These are phyloP conservation scores for Neofusicoccum sp. DNA, from an alignment of 2,329 filamentous ascomycete genomes.

Conservation along the genomic window DNA sequence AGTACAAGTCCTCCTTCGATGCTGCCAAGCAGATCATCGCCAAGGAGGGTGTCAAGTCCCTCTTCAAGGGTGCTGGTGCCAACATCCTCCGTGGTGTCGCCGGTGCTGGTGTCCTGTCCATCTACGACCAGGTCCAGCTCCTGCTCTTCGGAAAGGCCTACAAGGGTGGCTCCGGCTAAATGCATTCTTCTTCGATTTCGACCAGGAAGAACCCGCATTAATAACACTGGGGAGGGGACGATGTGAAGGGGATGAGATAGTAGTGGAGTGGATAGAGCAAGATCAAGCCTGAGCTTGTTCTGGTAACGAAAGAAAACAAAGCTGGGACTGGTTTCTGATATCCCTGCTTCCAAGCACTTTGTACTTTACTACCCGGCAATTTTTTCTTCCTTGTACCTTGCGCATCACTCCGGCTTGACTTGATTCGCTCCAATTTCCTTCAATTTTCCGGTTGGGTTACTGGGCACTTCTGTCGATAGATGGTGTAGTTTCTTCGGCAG, in stretches of 20 bases:
- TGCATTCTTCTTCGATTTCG: conserved; percentile 25
- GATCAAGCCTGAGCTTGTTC: conserved; percentile 46
- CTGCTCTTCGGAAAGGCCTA: conserved; percentile 99
- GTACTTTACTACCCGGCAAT: conserved; percentile 44
- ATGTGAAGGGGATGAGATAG: conserved; percentile 29
- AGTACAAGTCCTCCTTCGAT: conserved; percentile 97
- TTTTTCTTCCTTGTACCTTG: conserved; percentile 31
- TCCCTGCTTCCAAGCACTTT: conserved; percentile 34
- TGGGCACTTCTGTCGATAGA: conserved; percentile 34
- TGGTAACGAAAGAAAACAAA: conserved; percentile 42
- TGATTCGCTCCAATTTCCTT: conserved; percentile 25
- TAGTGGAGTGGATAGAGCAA: conserved; percentile 35
- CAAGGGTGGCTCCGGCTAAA: conserved; percentile 64
- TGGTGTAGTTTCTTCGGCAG: conserved; percentile 12
- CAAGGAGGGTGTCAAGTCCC: conserved; percentile 96
- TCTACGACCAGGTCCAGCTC: conserved; percentile 99
- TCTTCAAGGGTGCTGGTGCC: conserved; percentile 99
- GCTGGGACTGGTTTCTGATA: conserved; percentile 23
- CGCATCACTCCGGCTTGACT: conserved; percentile 17
- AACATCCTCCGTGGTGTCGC: conserved; percentile 99
- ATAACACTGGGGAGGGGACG: conserved; percentile 15
- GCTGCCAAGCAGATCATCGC: conserved; percentile 91
- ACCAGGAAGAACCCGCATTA: conserved; percentile 3
- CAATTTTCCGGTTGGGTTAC: conserved; percentile 21
- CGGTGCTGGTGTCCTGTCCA: conserved; percentile 99